Conservation (phyloP, 2,329 filamentous ascomycete species). For the Claviceps sp. region DNA sequence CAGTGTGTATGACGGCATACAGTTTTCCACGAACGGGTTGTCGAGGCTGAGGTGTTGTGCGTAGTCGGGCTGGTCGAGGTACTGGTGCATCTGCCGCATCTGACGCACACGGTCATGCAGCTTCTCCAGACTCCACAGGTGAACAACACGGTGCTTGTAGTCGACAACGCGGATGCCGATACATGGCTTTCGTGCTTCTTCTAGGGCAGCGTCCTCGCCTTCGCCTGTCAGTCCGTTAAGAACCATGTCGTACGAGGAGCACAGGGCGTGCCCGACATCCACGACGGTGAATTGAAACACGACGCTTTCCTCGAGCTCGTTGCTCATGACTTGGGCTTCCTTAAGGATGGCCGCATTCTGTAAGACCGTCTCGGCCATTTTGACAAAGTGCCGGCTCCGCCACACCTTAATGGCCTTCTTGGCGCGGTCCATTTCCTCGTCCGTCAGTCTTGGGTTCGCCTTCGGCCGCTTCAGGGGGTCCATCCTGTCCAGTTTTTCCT, state of each 20-base stretch:
- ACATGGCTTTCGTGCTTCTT: constrained; percentile 75
- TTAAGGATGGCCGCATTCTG: constrained; percentile 81
- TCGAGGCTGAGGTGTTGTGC: constrained; percentile 83
- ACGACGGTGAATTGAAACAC: constrained; percentile 92
- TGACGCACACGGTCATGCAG: constrained; percentile 72
- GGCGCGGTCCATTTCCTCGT: constrained; percentile 59
- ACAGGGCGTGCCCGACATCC: constrained; percentile 74
- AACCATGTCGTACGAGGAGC: constrained; percentile 93
- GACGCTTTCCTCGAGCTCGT: constrained; percentile 83
- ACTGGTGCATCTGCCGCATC: constrained; percentile 96
- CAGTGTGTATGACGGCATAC: constrained; percentile 83
- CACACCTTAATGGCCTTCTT: constrained; percentile 57
- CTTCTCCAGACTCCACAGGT: constrained; percentile 91
- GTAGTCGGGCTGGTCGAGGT: constrained; percentile 89
- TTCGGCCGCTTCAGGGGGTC: constrained; percentile 49
- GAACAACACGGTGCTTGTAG: constrained; percentile 73
- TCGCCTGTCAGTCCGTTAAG: constrained; percentile 81
- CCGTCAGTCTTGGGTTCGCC: constrained; percentile 50
- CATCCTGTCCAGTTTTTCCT: constrained; percentile 69
- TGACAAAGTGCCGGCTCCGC: constrained; percentile 75
- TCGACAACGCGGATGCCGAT: constrained; percentile 84
- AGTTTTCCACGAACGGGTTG: constrained; percentile 84
- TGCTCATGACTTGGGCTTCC: constrained; percentile 95
- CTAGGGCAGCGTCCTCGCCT: constrained; percentile 68
- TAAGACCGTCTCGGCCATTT: constrained; percentile 84